A percentile compares a stretch with the other conserved stretches of the same genome.
These are phyloP conservation scores for Acanthamoeba rhysodes DNA, from an alignment of 208 protist species.

Conservation along the genomic window DNA sequence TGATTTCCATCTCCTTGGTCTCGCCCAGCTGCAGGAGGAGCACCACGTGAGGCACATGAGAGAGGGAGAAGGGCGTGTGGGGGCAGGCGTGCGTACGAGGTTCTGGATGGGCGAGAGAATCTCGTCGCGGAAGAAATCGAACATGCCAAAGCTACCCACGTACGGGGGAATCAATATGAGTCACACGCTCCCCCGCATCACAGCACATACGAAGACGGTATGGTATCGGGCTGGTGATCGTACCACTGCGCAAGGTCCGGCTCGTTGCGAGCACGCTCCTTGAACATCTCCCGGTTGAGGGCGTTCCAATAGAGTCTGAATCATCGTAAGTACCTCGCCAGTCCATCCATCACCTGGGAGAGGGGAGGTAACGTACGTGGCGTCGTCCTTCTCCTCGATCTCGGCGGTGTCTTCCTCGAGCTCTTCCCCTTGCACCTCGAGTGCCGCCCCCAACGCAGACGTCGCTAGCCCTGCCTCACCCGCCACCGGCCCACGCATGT, in stretches of 20 bases:
- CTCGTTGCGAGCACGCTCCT: not conserved
- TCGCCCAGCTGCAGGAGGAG: not conserved
- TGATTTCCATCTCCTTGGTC: not conserved
- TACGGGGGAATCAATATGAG: not conserved
- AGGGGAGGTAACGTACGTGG: not conserved
- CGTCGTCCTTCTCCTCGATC: conserved; percentile 7
- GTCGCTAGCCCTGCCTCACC: not conserved
- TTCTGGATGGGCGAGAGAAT: conserved; percentile 11
- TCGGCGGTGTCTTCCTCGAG: conserved; percentile 4
- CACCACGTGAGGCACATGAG: not conserved
- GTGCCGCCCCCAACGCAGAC: not conserved
- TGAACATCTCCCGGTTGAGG: not conserved
- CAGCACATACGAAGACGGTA: not conserved
- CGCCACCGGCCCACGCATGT: too few relatives aligned
- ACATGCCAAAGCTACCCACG: conserved; percentile 25
- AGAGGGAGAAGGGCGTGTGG: not conserved
- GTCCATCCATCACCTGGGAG: too few relatives aligned
- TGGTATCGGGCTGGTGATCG: not conserved
- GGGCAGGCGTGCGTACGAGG: not conserved
- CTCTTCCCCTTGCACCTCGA: not conserved
- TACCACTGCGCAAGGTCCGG: conserved; percentile 16
- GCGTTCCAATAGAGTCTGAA: not conserved
- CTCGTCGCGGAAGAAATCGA: not conserved
- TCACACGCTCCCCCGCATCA: not conserved
- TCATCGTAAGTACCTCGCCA: too few relatives aligned